Base-by-base conservation (phyloP, 805 yeast species). In the Alloascoidea hylecoeti region DNA sequence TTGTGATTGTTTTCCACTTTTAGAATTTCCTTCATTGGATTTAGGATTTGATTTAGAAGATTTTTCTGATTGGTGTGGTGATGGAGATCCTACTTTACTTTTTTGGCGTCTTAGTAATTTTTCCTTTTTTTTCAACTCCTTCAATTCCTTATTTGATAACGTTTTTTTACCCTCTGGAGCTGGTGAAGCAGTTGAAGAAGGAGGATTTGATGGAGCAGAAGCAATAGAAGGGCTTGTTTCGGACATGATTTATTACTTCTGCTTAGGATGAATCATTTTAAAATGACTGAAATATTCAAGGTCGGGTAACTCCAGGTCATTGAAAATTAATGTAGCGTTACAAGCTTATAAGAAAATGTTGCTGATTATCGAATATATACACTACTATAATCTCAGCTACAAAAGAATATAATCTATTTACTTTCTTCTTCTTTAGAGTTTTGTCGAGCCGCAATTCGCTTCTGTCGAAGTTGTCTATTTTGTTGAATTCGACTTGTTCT, bases 41-140 rank as follows among this genome's bases (percentile, higher is more conserved):
- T 23, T 23, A 9, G 30, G 30, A 9, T 9, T n/a, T 9, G 9
- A 9, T 23, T 9, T n/a, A 9, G 30, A 23, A 9, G 9, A 9
- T 23, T 23, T 23, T n/a, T 23, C 30, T n/a, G n/a, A n/a, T n/a
- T n/a, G n/a, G n/a, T n/a, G n/a, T n/a, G n/a, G n/a, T n/a, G n/a
- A n/a, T n/a, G n/a, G n/a, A n/a, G n/a, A n/a, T n/a, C n/a, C n/a
- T n/a, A n/a, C n/a, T n/a, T n/a, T n/a, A n/a, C n/a, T n/a, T n/a
- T n/a, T n/a, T 23, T 9, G 30, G 28, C 40, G 43, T 35, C 39
- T 45, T 36, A 42, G 42, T 28, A 38, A 42, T 28, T 33, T 40
- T 33, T 37, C 40, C 19, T 33, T 16, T 17, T 34, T 34, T 18
- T 34, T 34, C 13, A 34, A 18, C 9, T 34, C 36, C 15, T 34